Conservation (phyloP, 139 green algal genomes). For the Zygnema circumcarinatum region DNA sequence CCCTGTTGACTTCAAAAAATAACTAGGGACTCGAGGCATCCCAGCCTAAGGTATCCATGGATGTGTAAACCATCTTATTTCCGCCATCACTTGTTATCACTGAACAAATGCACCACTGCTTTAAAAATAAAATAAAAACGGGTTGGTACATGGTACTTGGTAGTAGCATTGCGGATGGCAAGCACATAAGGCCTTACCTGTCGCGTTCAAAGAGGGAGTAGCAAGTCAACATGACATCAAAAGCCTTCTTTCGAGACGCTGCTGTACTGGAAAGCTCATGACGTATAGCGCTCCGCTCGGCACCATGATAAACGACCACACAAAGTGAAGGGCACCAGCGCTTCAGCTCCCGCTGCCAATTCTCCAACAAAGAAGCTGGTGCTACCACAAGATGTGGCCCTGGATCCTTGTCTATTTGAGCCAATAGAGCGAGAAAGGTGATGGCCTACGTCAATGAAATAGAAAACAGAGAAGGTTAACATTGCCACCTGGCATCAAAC, state of each 20-base stretch:
- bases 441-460: constrained; percentile 71
- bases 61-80: no score
- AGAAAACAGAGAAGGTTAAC: constrained; percentile 15
- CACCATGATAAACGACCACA: constrained; percentile 82
- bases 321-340: constrained; percentile 37
- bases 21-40: no score
- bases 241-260: constrained; percentile 47
- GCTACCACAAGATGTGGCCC: constrained; percentile 75
- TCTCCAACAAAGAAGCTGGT: constrained; percentile 80
- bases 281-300: constrained; percentile 66
- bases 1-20: no score
- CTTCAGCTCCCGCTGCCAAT: constrained; percentile 87
- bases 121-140: no score
- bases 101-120: no score
- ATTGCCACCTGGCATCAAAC: no score
- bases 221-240: constrained; percentile 88
- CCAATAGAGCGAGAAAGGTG: constrained; percentile 76
- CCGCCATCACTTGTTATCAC: no score
- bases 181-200: constrained; percentile 43
- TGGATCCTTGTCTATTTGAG: constrained; percentile 23
- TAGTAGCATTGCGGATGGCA: no score
- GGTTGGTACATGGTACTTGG: no score
- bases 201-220: constrained; percentile 93
- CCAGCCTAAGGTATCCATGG: no score
- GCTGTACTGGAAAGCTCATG: not conserved